phyloP scores from a whole-genome alignment of 2,329 filamentous ascomycete genomes.

The Fusarium chlamydosporum region DNA sequence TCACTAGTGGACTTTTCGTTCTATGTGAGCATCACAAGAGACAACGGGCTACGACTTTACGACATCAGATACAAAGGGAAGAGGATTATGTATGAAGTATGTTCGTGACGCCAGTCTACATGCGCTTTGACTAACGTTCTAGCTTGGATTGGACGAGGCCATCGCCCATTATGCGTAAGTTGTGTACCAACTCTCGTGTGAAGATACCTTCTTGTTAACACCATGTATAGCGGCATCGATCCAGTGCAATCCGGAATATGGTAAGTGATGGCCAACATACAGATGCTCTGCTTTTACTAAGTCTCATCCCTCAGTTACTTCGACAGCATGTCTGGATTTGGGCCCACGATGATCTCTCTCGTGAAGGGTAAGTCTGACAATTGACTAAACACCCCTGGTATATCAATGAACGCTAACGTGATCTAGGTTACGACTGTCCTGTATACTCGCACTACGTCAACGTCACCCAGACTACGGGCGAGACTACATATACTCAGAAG shows the following conservation, averaged over 20 bases:
- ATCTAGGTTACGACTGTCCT: not conserved
- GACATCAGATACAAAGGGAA: slow-evolving; percentile 7
- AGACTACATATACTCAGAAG: not conserved
- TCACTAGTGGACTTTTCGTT: slow-evolving; percentile 1
- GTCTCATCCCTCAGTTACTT: not conserved
- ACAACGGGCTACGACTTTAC: not conserved
- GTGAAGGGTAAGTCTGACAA: slow-evolving; percentile 3
- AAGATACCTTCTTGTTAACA: accelerated
- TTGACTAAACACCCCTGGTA: too few species aligned
- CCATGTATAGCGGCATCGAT: not conserved
- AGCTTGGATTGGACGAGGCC: slow-evolving; percentile 15
- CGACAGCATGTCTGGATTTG: slow-evolving; percentile 13
- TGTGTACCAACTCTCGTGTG: accelerated
- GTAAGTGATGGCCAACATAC: not conserved
- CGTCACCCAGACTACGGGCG: slow-evolving; percentile 4
- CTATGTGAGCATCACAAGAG: not conserved
- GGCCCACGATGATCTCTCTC: slow-evolving; percentile 5
- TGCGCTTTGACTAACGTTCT: accelerated
- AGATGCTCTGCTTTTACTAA: not conserved
- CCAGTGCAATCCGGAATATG: slow-evolving; percentile 6
- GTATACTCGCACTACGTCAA: slow-evolving; percentile 10
- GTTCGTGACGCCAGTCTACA: accelerated
- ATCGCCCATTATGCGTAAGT: slow-evolving; percentile 15
- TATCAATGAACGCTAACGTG: not conserved
- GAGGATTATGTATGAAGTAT: slow-evolving; percentile 10